phyloP scores from a whole-genome alignment of 106 monocot species.

The Phalaenopsis equestris region DNA sequence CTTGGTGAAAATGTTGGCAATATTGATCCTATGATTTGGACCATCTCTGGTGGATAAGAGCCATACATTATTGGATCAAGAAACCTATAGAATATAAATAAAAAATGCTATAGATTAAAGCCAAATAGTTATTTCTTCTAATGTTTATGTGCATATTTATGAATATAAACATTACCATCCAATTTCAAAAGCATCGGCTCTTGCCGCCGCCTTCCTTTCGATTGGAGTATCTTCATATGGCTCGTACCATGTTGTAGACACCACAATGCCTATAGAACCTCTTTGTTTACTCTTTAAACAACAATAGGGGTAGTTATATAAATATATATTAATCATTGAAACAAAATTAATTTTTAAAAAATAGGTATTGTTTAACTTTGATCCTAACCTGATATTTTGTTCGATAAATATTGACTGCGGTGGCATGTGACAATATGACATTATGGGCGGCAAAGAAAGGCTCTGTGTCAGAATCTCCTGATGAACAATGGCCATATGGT shows the following conservation, averaged over 20 bases:
- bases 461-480: conserved; percentile 6
- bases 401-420: conserved; percentile 5
- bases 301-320: background rate
- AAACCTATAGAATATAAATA: background rate
- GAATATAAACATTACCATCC: conserved; percentile 18
- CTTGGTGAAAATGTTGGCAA: conserved; percentile 27
- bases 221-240: conserved; percentile 20
- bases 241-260: conserved; percentile 20
- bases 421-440: conserved; percentile 14
- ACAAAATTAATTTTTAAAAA: too few relatives aligned
- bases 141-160: background rate
- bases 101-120: background rate
- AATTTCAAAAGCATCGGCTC: conserved; percentile 23
- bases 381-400: conserved; percentile 8
- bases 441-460: conserved; percentile 18
- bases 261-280: conserved; percentile 40
- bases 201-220: conserved; percentile 21
- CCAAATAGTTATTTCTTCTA: background rate
- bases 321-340: too few relatives aligned
- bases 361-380: background rate
- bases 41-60: conserved; percentile 42
- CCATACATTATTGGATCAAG: conserved; percentile 44
- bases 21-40: conserved; percentile 19
- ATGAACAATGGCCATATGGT: conserved; percentile 16
- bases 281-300: conserved; percentile 33